phyloP scores from a whole-genome alignment of 306 rosid species.

The Astragalus membranaceus region DNA sequence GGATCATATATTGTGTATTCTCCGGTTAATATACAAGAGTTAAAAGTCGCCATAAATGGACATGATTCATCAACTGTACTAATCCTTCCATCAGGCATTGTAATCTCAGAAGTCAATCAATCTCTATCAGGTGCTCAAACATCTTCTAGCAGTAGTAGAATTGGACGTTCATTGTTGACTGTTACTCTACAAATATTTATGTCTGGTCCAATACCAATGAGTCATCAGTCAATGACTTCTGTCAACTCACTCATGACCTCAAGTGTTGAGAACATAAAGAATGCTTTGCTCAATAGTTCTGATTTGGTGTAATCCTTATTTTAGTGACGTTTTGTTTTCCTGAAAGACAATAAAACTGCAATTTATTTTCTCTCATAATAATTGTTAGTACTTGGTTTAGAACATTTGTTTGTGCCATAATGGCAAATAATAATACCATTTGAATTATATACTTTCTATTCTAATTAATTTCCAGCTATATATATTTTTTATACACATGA shows the following conservation, averaged over 20 bases:
- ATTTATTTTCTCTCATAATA: no score
- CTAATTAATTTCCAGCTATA: no score
- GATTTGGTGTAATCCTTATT: not conserved
- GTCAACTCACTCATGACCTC: not conserved
- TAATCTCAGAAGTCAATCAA: constrained; percentile 32
- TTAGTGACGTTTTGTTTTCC: no score
- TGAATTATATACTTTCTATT: no score
- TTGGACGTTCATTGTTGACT: not conserved
- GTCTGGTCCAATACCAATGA: not conserved
- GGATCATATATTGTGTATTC: constrained; percentile 46
- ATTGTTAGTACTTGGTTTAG: no score
- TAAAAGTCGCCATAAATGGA: constrained; percentile 3
- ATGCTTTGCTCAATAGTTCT: not conserved
- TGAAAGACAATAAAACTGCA: no score
- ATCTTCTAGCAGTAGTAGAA: not conserved
- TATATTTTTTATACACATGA: no score
- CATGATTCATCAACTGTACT: constrained; percentile 25
- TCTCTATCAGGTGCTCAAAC: not conserved
- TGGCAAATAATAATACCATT: no score
- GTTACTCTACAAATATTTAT: not conserved
- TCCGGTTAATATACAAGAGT: constrained; percentile 26
- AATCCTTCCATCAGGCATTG: constrained; percentile 56
- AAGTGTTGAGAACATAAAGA: not conserved
- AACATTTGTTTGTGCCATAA: no score
- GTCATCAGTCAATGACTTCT: not conserved